phyloP scores from a whole-genome alignment of 495 filamentous ascomycete genomes.

The Aspergillus bertholletiae region DNA sequence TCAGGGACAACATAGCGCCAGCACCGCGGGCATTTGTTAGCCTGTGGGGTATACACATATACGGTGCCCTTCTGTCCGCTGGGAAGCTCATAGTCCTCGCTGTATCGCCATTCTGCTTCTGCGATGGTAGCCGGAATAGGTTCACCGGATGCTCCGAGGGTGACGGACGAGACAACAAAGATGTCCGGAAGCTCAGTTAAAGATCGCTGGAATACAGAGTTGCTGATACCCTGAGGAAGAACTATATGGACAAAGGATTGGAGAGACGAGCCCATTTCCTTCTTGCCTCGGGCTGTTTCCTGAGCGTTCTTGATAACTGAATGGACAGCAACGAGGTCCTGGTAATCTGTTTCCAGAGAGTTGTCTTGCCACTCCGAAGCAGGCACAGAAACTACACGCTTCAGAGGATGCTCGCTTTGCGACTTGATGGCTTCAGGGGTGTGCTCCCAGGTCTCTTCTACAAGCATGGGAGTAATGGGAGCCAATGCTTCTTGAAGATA shows the following conservation, averaged over 20 bases:
- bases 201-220: slow-evolving; percentile 49
- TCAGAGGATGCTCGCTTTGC: slow-evolving; percentile 41
- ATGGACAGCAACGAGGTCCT: slow-evolving; percentile 52
- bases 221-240: slow-evolving; percentile 17
- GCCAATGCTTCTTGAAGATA: slow-evolving; percentile 72
- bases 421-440: slow-evolving; percentile 60
- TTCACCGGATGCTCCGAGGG: slow-evolving; percentile 36
- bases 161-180: slow-evolving; percentile 73
- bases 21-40: slow-evolving; percentile 77
- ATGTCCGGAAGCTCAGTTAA: slow-evolving; percentile 63
- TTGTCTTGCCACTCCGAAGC: slow-evolving; percentile 35
- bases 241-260: slow-evolving; percentile 61
- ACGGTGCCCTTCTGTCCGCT: slow-evolving; percentile 45
- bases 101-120: slow-evolving; percentile 51
- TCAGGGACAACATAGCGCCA: slow-evolving; percentile 69
- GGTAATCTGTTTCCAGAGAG: slow-evolving; percentile 48
- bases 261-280: slow-evolving; percentile 69
- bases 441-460: slow-evolving; percentile 85
- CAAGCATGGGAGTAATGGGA: slow-evolving; percentile 78
- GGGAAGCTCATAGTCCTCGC: slow-evolving; percentile 48
- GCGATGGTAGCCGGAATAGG: slow-evolving; percentile 21
- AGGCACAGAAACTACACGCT: slow-evolving; percentile 27
- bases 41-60: slow-evolving; percentile 62
- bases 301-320: slow-evolving; percentile 65
- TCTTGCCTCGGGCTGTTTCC: slow-evolving; percentile 61